Percentiles rank a stretch among this genome's conserved stretches.
These are phyloP conservation scores for Acanthamoeba rhysodes DNA, from an alignment of 208 protist genomes.

Conservation along the genomic window DNA sequence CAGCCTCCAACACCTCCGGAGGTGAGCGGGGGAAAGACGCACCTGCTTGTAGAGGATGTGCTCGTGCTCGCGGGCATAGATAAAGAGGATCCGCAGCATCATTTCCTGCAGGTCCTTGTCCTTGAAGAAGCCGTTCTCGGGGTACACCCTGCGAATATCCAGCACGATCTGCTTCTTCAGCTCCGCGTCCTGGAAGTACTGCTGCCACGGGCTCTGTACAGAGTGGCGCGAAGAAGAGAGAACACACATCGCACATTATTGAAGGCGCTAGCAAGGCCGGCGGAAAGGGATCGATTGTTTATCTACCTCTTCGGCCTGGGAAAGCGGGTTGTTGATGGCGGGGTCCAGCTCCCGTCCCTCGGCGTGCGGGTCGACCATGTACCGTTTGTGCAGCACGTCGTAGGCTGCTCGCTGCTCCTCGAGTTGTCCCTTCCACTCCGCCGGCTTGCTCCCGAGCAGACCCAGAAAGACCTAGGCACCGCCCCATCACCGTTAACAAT, in stretches of 20 bases:
- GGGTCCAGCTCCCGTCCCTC: conserved; percentile 64
- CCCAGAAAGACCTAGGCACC: conserved; percentile 18
- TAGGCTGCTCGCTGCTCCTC: background rate
- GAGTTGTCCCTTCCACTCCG: conserved; percentile 26
- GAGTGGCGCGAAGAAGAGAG: background rate
- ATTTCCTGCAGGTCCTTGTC: conserved; percentile 71
- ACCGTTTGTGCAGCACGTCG: conserved; percentile 22
- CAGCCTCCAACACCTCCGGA: too few relatives aligned
- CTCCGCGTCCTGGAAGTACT: conserved; percentile 87
- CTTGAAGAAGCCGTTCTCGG: conserved; percentile 88
- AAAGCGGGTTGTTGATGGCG: conserved; percentile 85
- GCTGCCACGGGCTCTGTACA: conserved; percentile 83
- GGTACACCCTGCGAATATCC: conserved; percentile 87
- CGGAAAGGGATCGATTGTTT: background rate
- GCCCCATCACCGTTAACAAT: background rate
- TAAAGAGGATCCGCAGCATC: conserved; percentile 86
- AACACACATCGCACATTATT: too few relatives aligned
- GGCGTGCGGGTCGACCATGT: conserved; percentile 62
- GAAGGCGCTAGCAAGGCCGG: too few relatives aligned
- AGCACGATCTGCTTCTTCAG: conserved; percentile 85
- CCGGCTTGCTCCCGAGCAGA: background rate
- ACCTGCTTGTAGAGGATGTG: conserved; percentile 86
- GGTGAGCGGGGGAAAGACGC: too few relatives aligned
- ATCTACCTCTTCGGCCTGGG: conserved; percentile 81
- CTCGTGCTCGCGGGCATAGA: conserved; percentile 84